Evolutionary conservation across 495 filamentous ascomycete species (phyloP).

Genomic region (Penicillium ucsense): DNA sequence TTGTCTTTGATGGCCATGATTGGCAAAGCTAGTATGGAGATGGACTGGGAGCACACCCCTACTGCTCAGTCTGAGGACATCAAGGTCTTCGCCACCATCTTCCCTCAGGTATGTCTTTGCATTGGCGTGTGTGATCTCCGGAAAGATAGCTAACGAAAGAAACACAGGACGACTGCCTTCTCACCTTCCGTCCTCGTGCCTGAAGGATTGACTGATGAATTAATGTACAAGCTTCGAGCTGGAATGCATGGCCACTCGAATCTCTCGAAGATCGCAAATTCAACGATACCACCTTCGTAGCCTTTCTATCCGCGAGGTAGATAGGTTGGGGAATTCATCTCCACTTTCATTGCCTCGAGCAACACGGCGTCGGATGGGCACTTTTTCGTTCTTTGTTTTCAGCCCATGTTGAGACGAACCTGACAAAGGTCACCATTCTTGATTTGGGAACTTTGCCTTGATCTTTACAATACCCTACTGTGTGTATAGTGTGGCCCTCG

Average conservation of each 20-base stretch:
- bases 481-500: no score
- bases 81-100: slow-evolving; percentile 97
- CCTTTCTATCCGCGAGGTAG: slow-evolving; percentile 36
- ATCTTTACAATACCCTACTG: background rate
- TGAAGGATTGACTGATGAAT: slow-evolving; percentile 14
- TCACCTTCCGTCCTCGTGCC: slow-evolving; percentile 33
- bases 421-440: slow-evolving; percentile 1
- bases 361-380: no score
- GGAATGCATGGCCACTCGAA: slow-evolving; percentile 8
- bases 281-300: slow-evolving; percentile 8
- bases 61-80: slow-evolving; percentile 83
- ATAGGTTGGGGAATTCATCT: slow-evolving; percentile 10
- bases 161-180: slow-evolving; percentile 32
- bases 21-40: slow-evolving; percentile 81
- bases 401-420: no score
- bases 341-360: slow-evolving; percentile 5
- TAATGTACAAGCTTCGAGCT: slow-evolving; percentile 13
- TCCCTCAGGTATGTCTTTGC: slow-evolving; percentile 68
- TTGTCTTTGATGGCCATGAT: slow-evolving; percentile 84
- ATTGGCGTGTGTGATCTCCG: background rate
- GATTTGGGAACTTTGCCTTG: background rate
- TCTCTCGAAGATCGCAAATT: slow-evolving; percentile 14
- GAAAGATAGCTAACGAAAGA: slow-evolving; percentile 9
- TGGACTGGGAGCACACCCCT: slow-evolving; percentile 84
- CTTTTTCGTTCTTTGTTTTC: no score